These are phyloP conservation scores for Leishmania aethiopica DNA, from an alignment of 208 protist genomes.

Conservation along the genomic window DNA sequence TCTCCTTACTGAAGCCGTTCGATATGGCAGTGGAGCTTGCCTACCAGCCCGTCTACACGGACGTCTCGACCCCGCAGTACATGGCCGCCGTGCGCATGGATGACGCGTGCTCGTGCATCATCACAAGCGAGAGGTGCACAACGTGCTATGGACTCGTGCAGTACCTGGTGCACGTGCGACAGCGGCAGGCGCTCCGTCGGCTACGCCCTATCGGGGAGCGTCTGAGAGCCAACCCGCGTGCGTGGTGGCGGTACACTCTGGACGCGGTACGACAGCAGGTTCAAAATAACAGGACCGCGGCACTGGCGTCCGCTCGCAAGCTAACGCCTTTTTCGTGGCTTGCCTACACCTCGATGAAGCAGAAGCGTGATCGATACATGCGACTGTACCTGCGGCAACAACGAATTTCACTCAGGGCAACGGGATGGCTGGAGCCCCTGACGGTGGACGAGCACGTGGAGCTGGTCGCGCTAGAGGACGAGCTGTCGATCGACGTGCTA, in stretches of 20 bases:
- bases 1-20: constrained; percentile 25
- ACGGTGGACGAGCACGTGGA: constrained; percentile 35
- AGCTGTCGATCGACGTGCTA: constrained; percentile 62
- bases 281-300: constrained; percentile 18
- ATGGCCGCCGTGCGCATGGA: constrained; percentile 34
- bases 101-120: constrained; percentile 20
- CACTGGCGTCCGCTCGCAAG: constrained; percentile 7
- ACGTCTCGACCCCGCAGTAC: constrained; percentile 27
- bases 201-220: constrained; percentile 36
- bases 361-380: constrained; percentile 51
- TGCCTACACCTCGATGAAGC: constrained; percentile 41
- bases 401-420: constrained; percentile 23
- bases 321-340: constrained; percentile 50
- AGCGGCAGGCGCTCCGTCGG: constrained; percentile 37
- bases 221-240: constrained; percentile 40
- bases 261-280: constrained; percentile 44
- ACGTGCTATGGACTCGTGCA: constrained; percentile 24
- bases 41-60: constrained; percentile 31
- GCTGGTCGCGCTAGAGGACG: constrained; percentile 45
- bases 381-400: constrained; percentile 46
- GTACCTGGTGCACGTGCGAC: constrained; percentile 19
- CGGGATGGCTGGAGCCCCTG: constrained; percentile 48
- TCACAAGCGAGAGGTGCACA: constrained; percentile 28
- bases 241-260: constrained; percentile 75
- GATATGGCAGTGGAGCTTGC: constrained; percentile 22